Conservation (phyloP, 495 filamentous ascomycete species). For the Neurospora tetrasperma region DNA sequence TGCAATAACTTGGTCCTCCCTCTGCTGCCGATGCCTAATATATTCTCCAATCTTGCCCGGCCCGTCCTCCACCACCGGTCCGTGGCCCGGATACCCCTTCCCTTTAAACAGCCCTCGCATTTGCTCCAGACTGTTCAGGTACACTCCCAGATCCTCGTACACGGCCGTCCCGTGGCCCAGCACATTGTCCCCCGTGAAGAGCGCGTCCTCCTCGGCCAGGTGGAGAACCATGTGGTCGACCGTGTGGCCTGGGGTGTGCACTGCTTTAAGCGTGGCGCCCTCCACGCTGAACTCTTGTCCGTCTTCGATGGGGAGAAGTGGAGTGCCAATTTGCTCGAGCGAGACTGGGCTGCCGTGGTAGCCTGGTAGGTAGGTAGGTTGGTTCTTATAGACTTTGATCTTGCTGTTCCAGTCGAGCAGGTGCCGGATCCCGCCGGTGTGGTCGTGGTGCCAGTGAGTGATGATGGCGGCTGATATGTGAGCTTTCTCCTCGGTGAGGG, state of each 20-base stretch:
- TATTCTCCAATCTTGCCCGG: slow-evolving; percentile 63
- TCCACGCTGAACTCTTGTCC: slow-evolving; percentile 64
- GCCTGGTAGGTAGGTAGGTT: slow-evolving; percentile 24
- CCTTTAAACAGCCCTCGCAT: slow-evolving; percentile 58
- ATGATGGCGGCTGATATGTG: slow-evolving; percentile 54
- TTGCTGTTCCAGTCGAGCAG: slow-evolving; percentile 51
- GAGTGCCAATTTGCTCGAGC: not conserved
- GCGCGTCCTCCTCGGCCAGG: slow-evolving; percentile 64
- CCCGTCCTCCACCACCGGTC: slow-evolving; percentile 60
- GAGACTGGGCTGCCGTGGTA: not conserved
- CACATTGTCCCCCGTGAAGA: slow-evolving; percentile 94
- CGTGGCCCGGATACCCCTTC: slow-evolving; percentile 84
- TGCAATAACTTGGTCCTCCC: slow-evolving; percentile 72
- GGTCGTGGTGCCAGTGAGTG: slow-evolving; percentile 89
- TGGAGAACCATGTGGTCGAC: slow-evolving; percentile 72
- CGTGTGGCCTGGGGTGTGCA: slow-evolving; percentile 79
- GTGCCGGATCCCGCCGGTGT: slow-evolving; percentile 62
- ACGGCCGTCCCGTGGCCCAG: slow-evolving; percentile 89
- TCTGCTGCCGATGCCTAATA: slow-evolving; percentile 63
- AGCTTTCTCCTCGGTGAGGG: slow-evolving; percentile 56
- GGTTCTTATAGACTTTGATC: slow-evolving; percentile 43
- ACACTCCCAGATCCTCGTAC: slow-evolving; percentile 70
- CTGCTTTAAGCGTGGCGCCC: slow-evolving; percentile 66
- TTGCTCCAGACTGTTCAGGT: slow-evolving; percentile 59
- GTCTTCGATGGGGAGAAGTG: slow-evolving; percentile 41